Conservation (phyloP, 2,329 filamentous ascomycete species). For the Colletotrichum costaricense region DNA sequence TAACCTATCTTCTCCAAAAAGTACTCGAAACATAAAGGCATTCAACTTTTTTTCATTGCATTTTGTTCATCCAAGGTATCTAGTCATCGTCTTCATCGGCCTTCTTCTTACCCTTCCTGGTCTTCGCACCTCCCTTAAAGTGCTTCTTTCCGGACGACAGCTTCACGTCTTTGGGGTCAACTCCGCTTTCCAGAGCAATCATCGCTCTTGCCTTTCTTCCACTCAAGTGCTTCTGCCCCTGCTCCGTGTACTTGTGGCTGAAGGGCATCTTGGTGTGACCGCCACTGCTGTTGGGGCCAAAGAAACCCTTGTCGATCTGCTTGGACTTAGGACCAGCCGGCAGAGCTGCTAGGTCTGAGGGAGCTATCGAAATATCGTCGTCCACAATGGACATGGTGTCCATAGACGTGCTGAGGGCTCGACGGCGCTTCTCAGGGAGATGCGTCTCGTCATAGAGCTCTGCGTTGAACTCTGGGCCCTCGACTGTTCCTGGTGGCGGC, state of each 20-base stretch:
- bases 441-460: slow-evolving; percentile 88
- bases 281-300: slow-evolving; percentile 69
- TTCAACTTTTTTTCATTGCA: not conserved
- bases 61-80: slow-evolving; percentile 23
- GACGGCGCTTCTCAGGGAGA: slow-evolving; percentile 83
- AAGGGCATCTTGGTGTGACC: slow-evolving; percentile 84
- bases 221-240: slow-evolving; percentile 81
- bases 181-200: slow-evolving; percentile 83
- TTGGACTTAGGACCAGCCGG: slow-evolving; percentile 78
- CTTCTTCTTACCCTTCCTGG: slow-evolving; percentile 62
- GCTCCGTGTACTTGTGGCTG: slow-evolving; percentile 88
- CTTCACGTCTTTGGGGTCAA: slow-evolving; percentile 84
- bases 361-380: slow-evolving; percentile 46
- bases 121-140: slow-evolving; percentile 82
- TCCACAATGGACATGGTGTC: slow-evolving; percentile 57
- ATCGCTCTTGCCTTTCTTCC: slow-evolving; percentile 86
- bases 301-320: slow-evolving; percentile 90
- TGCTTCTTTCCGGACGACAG: slow-evolving; percentile 85
- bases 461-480: slow-evolving; percentile 83
- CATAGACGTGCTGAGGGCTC: slow-evolving; percentile 65
- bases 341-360: slow-evolving; percentile 61
- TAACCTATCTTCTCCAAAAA: not conserved
- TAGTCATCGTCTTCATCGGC: slow-evolving; percentile 41
- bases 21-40: not conserved
- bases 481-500: slow-evolving; percentile 81